Percentiles rank a stretch among this genome's conserved stretches.
Evolutionary conservation across 106 monocot genomes (phyloP).

Genomic region (Allium cepa): DNA sequence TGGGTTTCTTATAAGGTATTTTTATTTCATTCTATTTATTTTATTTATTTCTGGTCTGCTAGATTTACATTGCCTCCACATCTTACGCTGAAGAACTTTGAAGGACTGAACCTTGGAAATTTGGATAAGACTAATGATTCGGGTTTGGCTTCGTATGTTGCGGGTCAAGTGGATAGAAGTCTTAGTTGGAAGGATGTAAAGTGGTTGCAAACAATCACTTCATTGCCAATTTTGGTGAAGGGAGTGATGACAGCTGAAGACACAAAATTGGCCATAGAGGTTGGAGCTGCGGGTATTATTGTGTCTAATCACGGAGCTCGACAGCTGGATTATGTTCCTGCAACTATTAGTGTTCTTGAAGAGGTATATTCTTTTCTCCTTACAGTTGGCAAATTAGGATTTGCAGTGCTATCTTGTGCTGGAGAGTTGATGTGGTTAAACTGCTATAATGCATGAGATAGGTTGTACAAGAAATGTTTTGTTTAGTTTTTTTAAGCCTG

Average conservation of each 20-base stretch:
- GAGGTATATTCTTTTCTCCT: constrained; percentile 29
- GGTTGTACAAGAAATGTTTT: no score
- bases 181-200: constrained; percentile 71
- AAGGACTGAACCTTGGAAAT: constrained; percentile 43
- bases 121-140: constrained; percentile 52
- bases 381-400: no score
- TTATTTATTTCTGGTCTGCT: neutral
- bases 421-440: no score
- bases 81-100: constrained; percentile 48
- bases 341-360: constrained; percentile 56
- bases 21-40: neutral
- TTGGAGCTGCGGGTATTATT: constrained; percentile 61
- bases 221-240: constrained; percentile 67
- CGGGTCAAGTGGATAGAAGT: constrained; percentile 40
- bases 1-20: no score
- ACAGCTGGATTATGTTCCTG: constrained; percentile 70
- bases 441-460: no score
- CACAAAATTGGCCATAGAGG: constrained; percentile 46
- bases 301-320: constrained; percentile 83
- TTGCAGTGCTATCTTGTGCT: no score
- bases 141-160: constrained; percentile 53
- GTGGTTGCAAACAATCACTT: constrained; percentile 68
- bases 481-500: no score
- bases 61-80: constrained; percentile 39
- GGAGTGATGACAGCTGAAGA: constrained; percentile 73